Base-by-base conservation (phyloP, 176 grass and related monocot species). In the Bothriochloa decipiens region DNA sequence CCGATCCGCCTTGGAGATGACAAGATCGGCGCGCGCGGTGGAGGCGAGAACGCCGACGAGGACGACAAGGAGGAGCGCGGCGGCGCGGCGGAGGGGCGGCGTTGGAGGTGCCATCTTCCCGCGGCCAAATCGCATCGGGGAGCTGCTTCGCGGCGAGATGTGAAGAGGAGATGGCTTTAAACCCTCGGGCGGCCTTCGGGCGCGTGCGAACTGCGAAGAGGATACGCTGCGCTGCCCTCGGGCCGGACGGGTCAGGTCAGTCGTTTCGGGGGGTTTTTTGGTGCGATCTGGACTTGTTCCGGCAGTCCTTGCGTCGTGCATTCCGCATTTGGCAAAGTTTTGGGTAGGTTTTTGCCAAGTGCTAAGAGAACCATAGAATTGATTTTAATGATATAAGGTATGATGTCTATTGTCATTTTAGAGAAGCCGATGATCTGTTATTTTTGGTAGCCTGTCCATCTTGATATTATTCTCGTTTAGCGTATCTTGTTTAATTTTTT, bases 1-100 rank as follows among this genome's bases (percentile, higher is more conserved):
- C 86, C 93, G 90, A 75, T 96, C 97, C 61, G 86, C 88, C 75
- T 77, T 94, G 46, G 88, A 85, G 90, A 96, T 84, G 69, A 96
- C 88, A 70, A 99, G 93, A 86, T 99, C 97, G 46, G 97, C 91
- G 57, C 81, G 81, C 13, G 90, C 86, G 9, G 86, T 14, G 14
- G 90, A 77, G 40, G 72, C 76, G 20, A 92, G 58, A 25, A 60
- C 47, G 6, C 20, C 26, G 35, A 77, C 29, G 52, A 82, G 22
- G 42, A 90, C 6, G 22, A 90, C 26, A 36, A 87, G 64, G 61
- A 41, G 28, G 13, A 65, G 27, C 25, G 27, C 13, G 29, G 68
- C 62, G 39, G 11, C 61, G n/a, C 22, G 79, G 81, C 13, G 74
- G 79, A 45, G 32, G 49, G 70, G 37, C 18, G 79, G 70, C 82